These are phyloP conservation scores for Leucosporidium scottii DNA, from an alignment of 768 basidiomycete genomes.

Conservation along the genomic window DNA sequence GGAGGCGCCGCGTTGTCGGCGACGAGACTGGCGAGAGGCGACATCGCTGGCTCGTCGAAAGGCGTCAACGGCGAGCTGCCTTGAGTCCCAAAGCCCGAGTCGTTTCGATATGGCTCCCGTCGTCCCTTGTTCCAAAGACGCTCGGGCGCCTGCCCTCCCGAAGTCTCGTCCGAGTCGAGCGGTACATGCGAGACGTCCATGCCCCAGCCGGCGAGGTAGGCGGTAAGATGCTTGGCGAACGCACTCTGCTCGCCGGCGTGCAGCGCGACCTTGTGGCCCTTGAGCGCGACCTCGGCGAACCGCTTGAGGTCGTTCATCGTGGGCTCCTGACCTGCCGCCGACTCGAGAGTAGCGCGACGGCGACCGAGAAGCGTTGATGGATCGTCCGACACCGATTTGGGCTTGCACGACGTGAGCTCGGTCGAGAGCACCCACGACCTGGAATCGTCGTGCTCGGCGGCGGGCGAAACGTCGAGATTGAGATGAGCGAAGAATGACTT, in stretches of 20 bases:
- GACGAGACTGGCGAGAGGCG: conserved; percentile 13
- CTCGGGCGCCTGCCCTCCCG: not conserved
- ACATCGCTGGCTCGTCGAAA: not conserved
- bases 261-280: conserved; percentile 72
- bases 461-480: not conserved
- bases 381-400: conserved; percentile 2
- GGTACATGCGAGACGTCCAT: conserved; percentile 76
- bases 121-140: not conserved
- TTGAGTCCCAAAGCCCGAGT: conserved; percentile 34
- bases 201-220: conserved; percentile 89
- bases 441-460: not conserved
- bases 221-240: conserved; percentile 87
- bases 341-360: conserved; percentile 19
- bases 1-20: conserved; percentile 30
- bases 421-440: conserved; percentile 12
- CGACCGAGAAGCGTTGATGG: conserved; percentile 25
- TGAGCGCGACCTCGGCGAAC: conserved; percentile 68
- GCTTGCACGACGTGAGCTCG: conserved; percentile 4
- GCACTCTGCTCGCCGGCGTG: conserved; percentile 79
- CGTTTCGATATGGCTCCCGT: conserved; percentile 14
- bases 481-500: conserved; percentile 1
- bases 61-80: not conserved
- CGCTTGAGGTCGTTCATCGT: conserved; percentile 65
- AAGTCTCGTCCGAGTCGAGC: conserved; percentile 24
- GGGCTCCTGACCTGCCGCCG: conserved; percentile 49